Evolutionary conservation across 495 filamentous ascomycete species (phyloP), one percentile per base, ranked within the genome.

Genomic region (Talaromyces proteolyticus): DNA sequence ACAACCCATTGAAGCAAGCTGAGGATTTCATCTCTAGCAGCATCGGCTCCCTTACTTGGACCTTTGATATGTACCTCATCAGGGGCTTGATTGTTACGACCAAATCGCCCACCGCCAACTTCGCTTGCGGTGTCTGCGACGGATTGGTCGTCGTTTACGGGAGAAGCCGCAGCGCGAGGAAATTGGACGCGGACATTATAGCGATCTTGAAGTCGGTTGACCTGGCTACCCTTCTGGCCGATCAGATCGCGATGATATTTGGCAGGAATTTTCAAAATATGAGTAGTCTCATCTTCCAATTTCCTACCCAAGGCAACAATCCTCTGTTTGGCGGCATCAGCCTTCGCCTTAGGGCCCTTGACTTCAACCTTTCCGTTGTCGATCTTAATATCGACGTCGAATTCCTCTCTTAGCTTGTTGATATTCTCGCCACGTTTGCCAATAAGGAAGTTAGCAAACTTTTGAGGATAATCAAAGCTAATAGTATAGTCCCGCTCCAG

Each of bases 171-270:
- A 3, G 82, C 82, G 19, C 87, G 81, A 38, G 93, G 93, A 74
- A 99, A 97, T 64, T 94, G 89, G 53, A 99, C 89, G 46, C 90
- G 85, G 37, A 96, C 91, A 53, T 85, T 82, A 73, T 97, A 96
- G 38, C 89, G 82, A 40, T 86, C 86, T 66, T 95, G 88, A 11
- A 87, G 70, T 42, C 80, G 72, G 57, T 84, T 83, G 53, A 87
- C 79, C 59, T 85, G 80, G 57, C 63, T 75, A 29, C 83, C 83
- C 52, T 80, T 78, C 54, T 79, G 69, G 21, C 83, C 83, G 45
- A 87, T 86, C 53, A 87, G 61, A 49, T 86, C 89, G 44, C 88
- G 76, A 66, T 96, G 91, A 59, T 86, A 88, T 66, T 92, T 85
- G 22, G 91, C 83, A 44, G 90, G 86, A 50, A 96, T 85, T 74